Percentiles rank a stretch among this genome's conserved stretches.
phyloP scores from a whole-genome alignment of 768 basidiomycete genomes.

The Termitomyces sp. region DNA sequence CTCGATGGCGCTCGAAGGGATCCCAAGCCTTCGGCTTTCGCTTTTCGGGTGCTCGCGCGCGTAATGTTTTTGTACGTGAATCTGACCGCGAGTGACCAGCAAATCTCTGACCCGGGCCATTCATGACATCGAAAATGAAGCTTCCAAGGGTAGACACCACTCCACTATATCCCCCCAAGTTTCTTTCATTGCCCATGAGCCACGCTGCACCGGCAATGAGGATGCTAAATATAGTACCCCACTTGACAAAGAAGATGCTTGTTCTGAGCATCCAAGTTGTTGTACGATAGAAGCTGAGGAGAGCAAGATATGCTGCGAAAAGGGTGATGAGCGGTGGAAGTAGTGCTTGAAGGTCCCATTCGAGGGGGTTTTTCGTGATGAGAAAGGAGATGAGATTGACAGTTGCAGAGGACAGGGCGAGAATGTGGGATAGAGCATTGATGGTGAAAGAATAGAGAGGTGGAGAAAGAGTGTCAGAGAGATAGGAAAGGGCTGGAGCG shows the following conservation, averaged over 20 bases:
- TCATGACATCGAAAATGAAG: slow-evolving; percentile 36
- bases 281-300: slow-evolving; percentile 75
- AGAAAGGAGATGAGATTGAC: slow-evolving; percentile 42
- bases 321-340: slow-evolving; percentile 72
- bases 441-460: slow-evolving; percentile 48
- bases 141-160: slow-evolving; percentile 33
- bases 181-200: slow-evolving; percentile 38
- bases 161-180: slow-evolving; percentile 30
- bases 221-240: slow-evolving; percentile 56
- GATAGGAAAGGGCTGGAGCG: slow-evolving; percentile 46
- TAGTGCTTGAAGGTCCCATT: slow-evolving; percentile 64
- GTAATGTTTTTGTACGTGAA: slow-evolving; percentile 17
- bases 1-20: slow-evolving; percentile 52
- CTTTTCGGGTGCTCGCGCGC: slow-evolving; percentile 11
- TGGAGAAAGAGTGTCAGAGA: slow-evolving; percentile 49
- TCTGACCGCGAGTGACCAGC: slow-evolving; percentile 19
- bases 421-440: slow-evolving; percentile 43
- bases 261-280: slow-evolving; percentile 69
- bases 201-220: slow-evolving; percentile 52
- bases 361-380: slow-evolving; percentile 42
- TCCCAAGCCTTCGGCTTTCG: slow-evolving; percentile 51
- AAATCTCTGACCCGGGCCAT: slow-evolving; percentile 26
- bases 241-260: slow-evolving; percentile 67
- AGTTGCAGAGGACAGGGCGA: slow-evolving; percentile 45
- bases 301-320: slow-evolving; percentile 66